These are phyloP conservation scores for Mycena crocata DNA, from an alignment of 768 basidiomycete species.

Conservation along the genomic window DNA sequence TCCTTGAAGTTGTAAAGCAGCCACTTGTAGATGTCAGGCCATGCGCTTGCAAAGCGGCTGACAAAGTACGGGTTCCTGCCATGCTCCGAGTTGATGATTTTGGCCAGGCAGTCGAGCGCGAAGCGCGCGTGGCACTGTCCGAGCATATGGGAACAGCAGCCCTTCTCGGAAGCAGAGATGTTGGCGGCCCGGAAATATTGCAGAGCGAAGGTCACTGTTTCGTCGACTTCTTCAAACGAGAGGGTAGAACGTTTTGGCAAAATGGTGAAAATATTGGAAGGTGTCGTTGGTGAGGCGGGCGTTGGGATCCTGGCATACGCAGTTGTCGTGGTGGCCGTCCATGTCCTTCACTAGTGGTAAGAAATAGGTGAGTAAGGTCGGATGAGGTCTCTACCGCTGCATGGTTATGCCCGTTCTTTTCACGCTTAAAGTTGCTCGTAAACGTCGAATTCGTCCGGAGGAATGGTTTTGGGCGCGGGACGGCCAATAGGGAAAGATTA, in stretches of 20 bases:
- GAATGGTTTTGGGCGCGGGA: too few species aligned
- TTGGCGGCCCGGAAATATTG: conserved; percentile 6
- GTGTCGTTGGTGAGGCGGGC: conserved; percentile 2
- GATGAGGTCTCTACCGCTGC: too few species aligned
- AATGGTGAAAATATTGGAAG: not conserved
- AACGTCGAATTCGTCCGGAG: too few species aligned
- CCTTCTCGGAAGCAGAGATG: not conserved
- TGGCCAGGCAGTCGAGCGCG: not conserved
- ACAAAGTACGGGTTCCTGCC: not conserved
- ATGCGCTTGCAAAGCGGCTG: not conserved
- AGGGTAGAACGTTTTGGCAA: not conserved
- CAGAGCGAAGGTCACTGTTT: conserved; percentile 6
- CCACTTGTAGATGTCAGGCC: conserved; percentile 7
- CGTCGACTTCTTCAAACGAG: conserved; percentile 4
- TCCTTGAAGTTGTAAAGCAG: not conserved
- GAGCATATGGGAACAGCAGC: not conserved
- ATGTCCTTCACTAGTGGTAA: too few species aligned
- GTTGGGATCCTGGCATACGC: conserved; percentile 9
- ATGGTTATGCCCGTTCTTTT: too few species aligned
- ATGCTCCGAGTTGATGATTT: not conserved
- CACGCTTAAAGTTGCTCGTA: too few species aligned
- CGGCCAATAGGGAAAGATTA: too few species aligned
- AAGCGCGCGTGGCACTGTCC: not conserved
- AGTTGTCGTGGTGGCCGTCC: not conserved
- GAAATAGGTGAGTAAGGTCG: too few species aligned